Percentiles rank a stretch among this genome's conserved stretches.
Evolutionary conservation across 306 rosid species (phyloP).

Genomic region (Sphenostylis stenocarpa): DNA sequence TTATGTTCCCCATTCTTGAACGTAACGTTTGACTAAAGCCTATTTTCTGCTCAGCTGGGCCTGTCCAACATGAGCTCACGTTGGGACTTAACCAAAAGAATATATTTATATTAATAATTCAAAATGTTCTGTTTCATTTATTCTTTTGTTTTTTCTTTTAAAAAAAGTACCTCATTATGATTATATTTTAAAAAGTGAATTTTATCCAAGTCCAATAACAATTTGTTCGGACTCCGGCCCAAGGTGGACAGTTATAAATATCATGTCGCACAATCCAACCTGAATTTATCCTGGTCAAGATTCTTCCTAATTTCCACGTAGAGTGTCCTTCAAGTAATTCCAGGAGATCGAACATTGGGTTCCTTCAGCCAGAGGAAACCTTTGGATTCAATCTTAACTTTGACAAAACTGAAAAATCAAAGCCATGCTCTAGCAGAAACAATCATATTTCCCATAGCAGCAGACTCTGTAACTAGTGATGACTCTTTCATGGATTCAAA

Average conservation of each 20-base stretch:
- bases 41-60: too few relatives aligned
- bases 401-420: conserved; percentile 5
- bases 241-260: too few relatives aligned
- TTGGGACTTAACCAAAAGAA: too few relatives aligned
- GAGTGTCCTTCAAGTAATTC: conserved; percentile 41
- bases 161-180: too few relatives aligned
- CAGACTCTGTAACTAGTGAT: neutral
- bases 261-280: neutral
- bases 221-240: too few relatives aligned
- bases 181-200: too few relatives aligned
- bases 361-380: conserved; percentile 45
- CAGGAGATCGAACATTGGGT: neutral
- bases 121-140: too few relatives aligned
- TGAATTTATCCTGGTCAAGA: neutral
- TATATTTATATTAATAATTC: too few relatives aligned
- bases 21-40: too few relatives aligned
- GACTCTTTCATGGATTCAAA: conserved; percentile 31
- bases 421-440: neutral
- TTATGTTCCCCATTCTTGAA: neutral
- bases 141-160: too few relatives aligned
- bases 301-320: neutral
- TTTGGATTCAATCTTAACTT: conserved; percentile 6
- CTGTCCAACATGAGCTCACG: too few relatives aligned
- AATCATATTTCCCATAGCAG: neutral
- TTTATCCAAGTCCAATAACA: too few relatives aligned